Evolutionary conservation across 345 rosid genomes (phyloP).

Genomic region (Eucalyptus albens): DNA sequence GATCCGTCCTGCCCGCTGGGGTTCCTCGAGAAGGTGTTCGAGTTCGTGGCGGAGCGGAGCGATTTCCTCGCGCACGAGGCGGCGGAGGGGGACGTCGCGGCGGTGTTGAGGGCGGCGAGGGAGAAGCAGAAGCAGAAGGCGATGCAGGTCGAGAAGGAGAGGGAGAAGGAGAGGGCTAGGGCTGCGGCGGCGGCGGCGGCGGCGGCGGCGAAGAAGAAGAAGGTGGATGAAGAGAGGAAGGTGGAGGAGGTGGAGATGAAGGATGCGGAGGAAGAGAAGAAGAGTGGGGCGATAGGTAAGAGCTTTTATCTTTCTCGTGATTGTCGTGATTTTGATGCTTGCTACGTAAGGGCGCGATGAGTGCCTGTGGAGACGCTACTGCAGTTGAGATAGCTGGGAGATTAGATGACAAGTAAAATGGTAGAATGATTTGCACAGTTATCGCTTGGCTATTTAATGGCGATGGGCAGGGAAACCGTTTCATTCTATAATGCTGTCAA

Average conservation of each 20-base stretch:
- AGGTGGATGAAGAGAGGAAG: background rate
- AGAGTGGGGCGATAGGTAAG: slow-evolving; percentile 22
- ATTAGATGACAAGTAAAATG: background rate
- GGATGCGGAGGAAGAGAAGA: slow-evolving; percentile 24
- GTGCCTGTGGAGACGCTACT: background rate
- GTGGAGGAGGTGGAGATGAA: background rate
- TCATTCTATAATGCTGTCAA: background rate
- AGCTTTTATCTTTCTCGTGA: background rate
- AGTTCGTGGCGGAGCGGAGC: slow-evolving; percentile 57
- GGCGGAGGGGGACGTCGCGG: slow-evolving; percentile 60
- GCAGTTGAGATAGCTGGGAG: background rate
- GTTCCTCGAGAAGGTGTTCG: slow-evolving; percentile 54
- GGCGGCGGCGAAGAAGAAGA: background rate
- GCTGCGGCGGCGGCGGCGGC: background rate
- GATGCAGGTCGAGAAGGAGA: slow-evolving; percentile 35
- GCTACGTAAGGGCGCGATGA: background rate
- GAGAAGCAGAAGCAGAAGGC: slow-evolving; percentile 31
- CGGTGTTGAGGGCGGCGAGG: slow-evolving; percentile 34
- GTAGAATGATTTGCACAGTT: background rate
- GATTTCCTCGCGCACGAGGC: slow-evolving; percentile 45
- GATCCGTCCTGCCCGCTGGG: slow-evolving; percentile 60
- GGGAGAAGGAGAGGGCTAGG: background rate
- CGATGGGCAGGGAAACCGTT: background rate
- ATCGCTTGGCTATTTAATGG: background rate
- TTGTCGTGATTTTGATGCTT: background rate